A percentile compares a stretch with the other conserved stretches of the same genome.
Conservation (phyloP, 306 rosid genomes). For the Pyrus betulifolia region DNA sequence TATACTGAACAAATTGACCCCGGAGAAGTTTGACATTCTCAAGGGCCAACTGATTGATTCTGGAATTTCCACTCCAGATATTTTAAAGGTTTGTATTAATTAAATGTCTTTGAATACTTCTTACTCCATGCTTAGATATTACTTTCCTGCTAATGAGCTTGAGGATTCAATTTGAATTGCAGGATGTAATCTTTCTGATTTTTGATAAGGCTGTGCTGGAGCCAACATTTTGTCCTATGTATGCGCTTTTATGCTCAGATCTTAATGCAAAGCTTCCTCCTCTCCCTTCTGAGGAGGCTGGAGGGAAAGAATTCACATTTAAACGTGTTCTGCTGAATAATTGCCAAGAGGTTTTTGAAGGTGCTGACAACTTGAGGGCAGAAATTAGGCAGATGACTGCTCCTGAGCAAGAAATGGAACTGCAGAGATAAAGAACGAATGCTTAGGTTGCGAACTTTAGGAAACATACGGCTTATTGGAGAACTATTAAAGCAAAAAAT, state of each 20-base stretch:
- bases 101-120: not conserved
- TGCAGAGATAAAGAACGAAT: conserved; percentile 33
- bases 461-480: conserved; percentile 41
- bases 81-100: conserved; percentile 24
- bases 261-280: conserved; percentile 36
- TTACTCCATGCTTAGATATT: not conserved
- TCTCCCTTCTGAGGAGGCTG: conserved; percentile 24
- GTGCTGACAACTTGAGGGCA: conserved; percentile 24
- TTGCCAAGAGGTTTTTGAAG: conserved; percentile 43
- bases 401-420: conserved; percentile 35
- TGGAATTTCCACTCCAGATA: conserved; percentile 29
- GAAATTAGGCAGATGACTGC: conserved; percentile 34
- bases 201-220: conserved; percentile 42
- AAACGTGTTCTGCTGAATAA: conserved; percentile 31
- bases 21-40: conserved; percentile 36
- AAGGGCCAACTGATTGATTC: conserved; percentile 38
- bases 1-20: conserved; percentile 42
- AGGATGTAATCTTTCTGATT: conserved; percentile 31
- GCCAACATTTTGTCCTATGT: conserved; percentile 41
- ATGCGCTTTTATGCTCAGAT: conserved; percentile 34
- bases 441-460: conserved; percentile 34
- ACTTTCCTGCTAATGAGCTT: not conserved
- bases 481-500: conserved; percentile 37
- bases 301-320: conserved; percentile 30
- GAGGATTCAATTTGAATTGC: not conserved